A percentile compares a stretch with the other conserved stretches of the same genome.
Evolutionary conservation across 75 land plant species (phyloP).

Genomic region (Sequoiadendron giganteum): DNA sequence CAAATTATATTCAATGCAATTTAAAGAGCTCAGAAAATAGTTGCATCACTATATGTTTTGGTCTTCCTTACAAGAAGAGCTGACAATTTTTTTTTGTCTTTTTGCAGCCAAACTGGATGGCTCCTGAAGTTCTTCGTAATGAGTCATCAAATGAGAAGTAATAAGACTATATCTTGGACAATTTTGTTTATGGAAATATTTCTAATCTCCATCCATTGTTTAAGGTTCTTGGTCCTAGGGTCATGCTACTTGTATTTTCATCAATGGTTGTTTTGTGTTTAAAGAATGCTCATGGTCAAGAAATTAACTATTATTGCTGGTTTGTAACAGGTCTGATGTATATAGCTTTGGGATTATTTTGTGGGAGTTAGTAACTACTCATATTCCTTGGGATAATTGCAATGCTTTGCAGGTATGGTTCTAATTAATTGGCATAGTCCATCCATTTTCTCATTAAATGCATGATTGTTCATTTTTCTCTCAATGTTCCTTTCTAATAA

Average conservation of each 20-base stretch:
- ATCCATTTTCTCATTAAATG: background rate
- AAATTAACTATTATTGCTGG: background rate
- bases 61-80: background rate
- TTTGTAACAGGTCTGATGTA: slow-evolving; percentile 48
- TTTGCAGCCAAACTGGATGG: slow-evolving; percentile 94
- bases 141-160: slow-evolving; percentile 89
- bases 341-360: slow-evolving; percentile 70
- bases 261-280: background rate
- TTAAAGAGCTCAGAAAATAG: background rate
- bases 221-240: background rate
- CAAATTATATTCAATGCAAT: background rate
- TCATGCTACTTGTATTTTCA: background rate
- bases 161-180: background rate
- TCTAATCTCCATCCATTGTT: background rate
- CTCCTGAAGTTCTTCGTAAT: slow-evolving; percentile 83
- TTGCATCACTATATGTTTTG: background rate
- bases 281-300: background rate
- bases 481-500: background rate
- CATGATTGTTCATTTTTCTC: background rate
- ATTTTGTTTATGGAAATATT: background rate
- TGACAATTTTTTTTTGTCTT: background rate
- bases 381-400: slow-evolving; percentile 42
- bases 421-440: background rate
- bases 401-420: slow-evolving; percentile 38
- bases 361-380: slow-evolving; percentile 55